A percentile compares a stretch with the other conserved stretches of the same genome.
These are phyloP conservation scores for Athelia sp. DNA, from an alignment of 1,284 basidiomycete genomes.

Conservation along the genomic window DNA sequence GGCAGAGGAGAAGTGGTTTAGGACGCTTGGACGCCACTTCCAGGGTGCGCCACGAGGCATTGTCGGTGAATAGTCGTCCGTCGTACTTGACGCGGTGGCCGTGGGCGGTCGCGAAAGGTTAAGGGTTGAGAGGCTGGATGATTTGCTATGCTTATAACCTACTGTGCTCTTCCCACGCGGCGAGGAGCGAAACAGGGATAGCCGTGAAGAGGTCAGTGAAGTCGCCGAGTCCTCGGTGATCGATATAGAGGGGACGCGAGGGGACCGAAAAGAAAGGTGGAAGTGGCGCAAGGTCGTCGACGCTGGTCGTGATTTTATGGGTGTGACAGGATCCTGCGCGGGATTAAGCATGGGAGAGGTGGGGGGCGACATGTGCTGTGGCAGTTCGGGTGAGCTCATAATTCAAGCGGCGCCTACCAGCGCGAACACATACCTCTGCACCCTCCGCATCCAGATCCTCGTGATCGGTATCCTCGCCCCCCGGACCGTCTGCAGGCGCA, in stretches of 20 bases:
- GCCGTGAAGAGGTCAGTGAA: slow-evolving; percentile 32
- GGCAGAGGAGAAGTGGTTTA: slow-evolving; percentile 50
- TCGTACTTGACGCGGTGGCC: too few relatives aligned
- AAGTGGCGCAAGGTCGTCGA: slow-evolving; percentile 52
- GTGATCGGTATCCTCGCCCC: slow-evolving; percentile 39
- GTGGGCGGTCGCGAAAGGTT: slow-evolving; percentile 19
- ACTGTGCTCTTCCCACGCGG: slow-evolving; percentile 25
- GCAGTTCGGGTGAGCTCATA: neutral
- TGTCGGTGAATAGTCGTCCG: neutral
- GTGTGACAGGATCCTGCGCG: slow-evolving; percentile 30
- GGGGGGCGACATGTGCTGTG: slow-evolving; percentile 2
- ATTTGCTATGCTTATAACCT: slow-evolving; percentile 34
- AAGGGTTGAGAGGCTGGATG: slow-evolving; percentile 37
- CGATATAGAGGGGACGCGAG: slow-evolving; percentile 29
- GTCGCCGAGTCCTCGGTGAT: slow-evolving; percentile 24
- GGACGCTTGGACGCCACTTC: slow-evolving; percentile 55
- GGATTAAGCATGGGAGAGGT: slow-evolving; percentile 12
- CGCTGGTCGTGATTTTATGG: slow-evolving; percentile 29
- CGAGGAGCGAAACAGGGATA: slow-evolving; percentile 39
- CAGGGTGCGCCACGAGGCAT: slow-evolving; percentile 5
- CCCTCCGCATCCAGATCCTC: slow-evolving; percentile 25
- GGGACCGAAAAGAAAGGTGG: slow-evolving; percentile 45
- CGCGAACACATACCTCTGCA: slow-evolving; percentile 16
- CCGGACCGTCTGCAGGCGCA: slow-evolving; percentile 2
- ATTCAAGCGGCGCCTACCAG: neutral